phyloP scores from a whole-genome alignment of 73 alveolate genomes.

The Blepharisma japonicum region DNA sequence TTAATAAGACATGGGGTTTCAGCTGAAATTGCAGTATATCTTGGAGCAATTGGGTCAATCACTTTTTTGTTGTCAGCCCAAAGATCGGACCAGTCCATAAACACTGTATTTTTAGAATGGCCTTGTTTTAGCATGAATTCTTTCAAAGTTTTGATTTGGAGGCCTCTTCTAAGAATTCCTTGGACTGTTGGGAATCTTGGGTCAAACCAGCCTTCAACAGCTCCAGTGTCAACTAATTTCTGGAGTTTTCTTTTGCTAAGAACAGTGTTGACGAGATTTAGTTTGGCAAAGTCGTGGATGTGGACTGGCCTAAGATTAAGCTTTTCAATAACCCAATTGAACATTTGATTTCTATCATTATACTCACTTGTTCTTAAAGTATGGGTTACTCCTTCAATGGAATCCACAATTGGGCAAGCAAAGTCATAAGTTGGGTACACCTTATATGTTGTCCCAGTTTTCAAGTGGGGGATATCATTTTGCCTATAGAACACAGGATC shows the following conservation, averaged over 20 bases:
- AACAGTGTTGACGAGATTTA: constrained; percentile 82
- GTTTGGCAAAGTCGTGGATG: constrained; percentile 85
- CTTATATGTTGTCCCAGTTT: constrained; percentile 82
- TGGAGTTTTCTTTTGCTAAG: constrained; percentile 87
- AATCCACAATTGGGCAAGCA: constrained; percentile 98
- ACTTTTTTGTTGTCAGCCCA: constrained; percentile 84
- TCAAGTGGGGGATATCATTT: constrained; percentile 78
- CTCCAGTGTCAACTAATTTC: constrained; percentile 86
- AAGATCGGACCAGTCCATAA: constrained; percentile 94
- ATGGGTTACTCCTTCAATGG: constrained; percentile 97
- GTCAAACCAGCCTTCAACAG: constrained; percentile 98
- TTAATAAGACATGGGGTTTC: constrained; percentile 60
- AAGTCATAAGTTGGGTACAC: constrained; percentile 99
- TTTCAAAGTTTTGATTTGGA: constrained; percentile 90
- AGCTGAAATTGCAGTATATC: constrained; percentile 75
- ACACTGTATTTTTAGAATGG: constrained; percentile 86
- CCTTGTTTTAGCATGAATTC: constrained; percentile 95
- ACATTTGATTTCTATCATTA: constrained; percentile 92
- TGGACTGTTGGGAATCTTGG: constrained; percentile 99
- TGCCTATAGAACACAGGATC: constrained; percentile 97
- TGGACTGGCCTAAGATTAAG: constrained; percentile 71
- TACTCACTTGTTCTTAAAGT: constrained; percentile 97
- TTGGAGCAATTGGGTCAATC: constrained; percentile 84
- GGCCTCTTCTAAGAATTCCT: constrained; percentile 98
- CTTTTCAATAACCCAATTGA: constrained; percentile 79